phyloP scores from a whole-genome alignment of 176 grass and related monocot species.

The Carex cristatella region DNA sequence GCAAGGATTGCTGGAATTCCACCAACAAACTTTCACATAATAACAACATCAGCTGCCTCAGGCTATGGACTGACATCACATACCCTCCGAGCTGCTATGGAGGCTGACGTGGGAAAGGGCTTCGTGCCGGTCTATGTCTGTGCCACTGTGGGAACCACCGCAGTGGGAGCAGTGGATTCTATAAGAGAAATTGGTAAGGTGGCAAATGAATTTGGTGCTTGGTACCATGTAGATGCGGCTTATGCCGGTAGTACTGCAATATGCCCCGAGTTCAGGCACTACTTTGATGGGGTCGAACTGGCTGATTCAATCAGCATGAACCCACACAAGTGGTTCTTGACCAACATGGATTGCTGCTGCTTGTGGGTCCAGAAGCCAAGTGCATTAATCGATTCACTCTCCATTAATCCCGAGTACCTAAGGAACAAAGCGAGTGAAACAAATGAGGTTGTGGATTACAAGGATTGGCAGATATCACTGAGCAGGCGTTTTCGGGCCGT shows the following conservation, averaged over 20 bases:
- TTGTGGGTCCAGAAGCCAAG: slow-evolving; percentile 33
- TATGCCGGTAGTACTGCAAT: slow-evolving; percentile 74
- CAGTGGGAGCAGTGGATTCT: slow-evolving; percentile 22
- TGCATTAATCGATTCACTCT: slow-evolving; percentile 35
- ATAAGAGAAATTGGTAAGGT: slow-evolving; percentile 26
- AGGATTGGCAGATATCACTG: slow-evolving; percentile 58
- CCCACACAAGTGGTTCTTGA: slow-evolving; percentile 76
- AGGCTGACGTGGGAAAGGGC: slow-evolving; percentile 21
- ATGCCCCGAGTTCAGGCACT: slow-evolving; percentile 65
- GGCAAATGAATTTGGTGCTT: slow-evolving; percentile 23
- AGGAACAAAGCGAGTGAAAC: slow-evolving; percentile 31
- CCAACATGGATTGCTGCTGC: slow-evolving; percentile 66
- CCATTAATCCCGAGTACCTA: slow-evolving; percentile 57
- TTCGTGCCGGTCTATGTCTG: slow-evolving; percentile 32
- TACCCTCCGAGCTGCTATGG: neutral
- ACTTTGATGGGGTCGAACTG: slow-evolving; percentile 68
- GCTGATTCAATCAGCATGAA: slow-evolving; percentile 90
- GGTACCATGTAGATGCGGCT: slow-evolving; percentile 76
- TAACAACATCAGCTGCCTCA: neutral
- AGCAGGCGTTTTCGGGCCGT: slow-evolving; percentile 52
- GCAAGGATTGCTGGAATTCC: slow-evolving; percentile 34
- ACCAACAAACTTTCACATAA: slow-evolving; percentile 38
- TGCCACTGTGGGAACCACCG: slow-evolving; percentile 41
- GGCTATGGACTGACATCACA: neutral
- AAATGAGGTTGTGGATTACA: slow-evolving; percentile 59